Percentiles rank a stretch among this genome's conserved stretches.
Conservation (phyloP, 345 rosid genomes). For the Syzygium jambos region DNA sequence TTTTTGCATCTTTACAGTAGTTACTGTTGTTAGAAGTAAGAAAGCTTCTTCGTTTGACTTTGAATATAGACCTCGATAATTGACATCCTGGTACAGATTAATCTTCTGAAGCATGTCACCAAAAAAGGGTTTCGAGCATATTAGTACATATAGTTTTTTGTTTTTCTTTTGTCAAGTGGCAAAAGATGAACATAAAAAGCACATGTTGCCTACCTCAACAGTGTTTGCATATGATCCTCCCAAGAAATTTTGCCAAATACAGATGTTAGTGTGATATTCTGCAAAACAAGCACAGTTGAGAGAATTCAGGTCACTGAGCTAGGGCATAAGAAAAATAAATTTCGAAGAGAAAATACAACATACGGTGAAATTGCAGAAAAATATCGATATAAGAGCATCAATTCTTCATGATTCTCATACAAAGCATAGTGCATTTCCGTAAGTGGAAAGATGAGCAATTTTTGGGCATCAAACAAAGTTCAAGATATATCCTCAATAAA, state of each 20-base stretch:
- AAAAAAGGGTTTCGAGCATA: neutral
- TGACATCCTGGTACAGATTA: neutral
- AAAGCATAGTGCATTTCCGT: neutral
- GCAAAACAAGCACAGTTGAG: neutral
- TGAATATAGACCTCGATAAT: neutral
- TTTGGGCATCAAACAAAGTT: neutral
- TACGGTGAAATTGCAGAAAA: neutral
- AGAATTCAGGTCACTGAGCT: neutral
- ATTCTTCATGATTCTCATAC: neutral
- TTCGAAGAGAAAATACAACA: neutral
- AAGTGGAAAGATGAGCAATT: neutral
- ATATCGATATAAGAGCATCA: neutral
- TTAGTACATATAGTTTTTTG: neutral
- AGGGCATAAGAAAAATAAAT: neutral
- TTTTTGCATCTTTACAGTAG: neutral
- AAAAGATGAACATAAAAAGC: neutral
- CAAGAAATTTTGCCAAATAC: neutral
- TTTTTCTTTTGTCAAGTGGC: neutral
- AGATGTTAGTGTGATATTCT: neutral
- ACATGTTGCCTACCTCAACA: neutral
- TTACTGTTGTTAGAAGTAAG: neutral
- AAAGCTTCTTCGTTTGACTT: neutral
- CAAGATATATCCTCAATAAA: neutral
- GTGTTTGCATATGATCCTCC: neutral
- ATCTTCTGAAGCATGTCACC: neutral